Evolutionary conservation across 306 rosid genomes (phyloP).

Genomic region (Inga oerstediana): DNA sequence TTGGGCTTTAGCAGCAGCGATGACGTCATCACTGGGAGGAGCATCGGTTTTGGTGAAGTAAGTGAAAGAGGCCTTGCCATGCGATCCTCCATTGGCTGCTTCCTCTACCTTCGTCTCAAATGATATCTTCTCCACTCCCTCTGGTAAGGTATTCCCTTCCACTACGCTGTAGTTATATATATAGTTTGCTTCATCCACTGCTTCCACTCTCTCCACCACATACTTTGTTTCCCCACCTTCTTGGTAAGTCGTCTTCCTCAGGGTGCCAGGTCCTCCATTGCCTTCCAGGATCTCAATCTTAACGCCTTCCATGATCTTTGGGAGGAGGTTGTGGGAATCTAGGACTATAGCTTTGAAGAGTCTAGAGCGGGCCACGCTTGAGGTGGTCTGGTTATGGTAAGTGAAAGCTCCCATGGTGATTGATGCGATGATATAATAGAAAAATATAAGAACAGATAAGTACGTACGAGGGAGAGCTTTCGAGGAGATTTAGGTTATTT

Average conservation of each 20-base stretch:
- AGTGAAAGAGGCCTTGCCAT: conserved; percentile 16
- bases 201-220: conserved; percentile 36
- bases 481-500: not conserved
- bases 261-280: conserved; percentile 57
- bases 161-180: conserved; percentile 49
- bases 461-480: no score
- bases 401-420: conserved; percentile 52
- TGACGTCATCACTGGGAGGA: no score
- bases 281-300: conserved; percentile 47
- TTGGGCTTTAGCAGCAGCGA: no score
- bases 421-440: no score
- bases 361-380: conserved; percentile 44
- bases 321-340: conserved; percentile 46
- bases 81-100: conserved; percentile 36
- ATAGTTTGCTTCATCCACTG: conserved; percentile 35
- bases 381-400: conserved; percentile 38
- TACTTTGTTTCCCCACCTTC: conserved; percentile 43
- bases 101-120: conserved; percentile 45
- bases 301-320: conserved; percentile 41
- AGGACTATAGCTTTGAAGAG: conserved; percentile 53
- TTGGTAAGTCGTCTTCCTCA: conserved; percentile 49
- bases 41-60: no score
- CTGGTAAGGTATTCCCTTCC: conserved; percentile 49
- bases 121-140: conserved; percentile 46
- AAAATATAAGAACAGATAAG: no score